Evolutionary conservation across 345 rosid genomes (phyloP).

Genomic region (Camelina hispida): DNA sequence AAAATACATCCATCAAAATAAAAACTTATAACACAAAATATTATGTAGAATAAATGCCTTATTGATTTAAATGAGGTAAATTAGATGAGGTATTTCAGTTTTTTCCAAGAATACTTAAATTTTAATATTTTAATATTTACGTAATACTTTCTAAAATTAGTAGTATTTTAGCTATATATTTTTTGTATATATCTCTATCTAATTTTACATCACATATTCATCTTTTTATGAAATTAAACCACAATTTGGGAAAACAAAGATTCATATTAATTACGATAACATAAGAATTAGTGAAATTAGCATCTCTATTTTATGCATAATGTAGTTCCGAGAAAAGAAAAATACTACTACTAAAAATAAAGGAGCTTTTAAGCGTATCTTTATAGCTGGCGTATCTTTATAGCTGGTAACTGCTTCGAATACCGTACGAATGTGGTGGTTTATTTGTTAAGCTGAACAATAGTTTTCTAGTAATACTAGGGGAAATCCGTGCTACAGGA

Average conservation of each 20-base stretch:
- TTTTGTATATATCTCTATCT: not conserved
- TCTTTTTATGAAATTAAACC: not conserved
- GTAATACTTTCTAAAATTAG: too few species aligned
- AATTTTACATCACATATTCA: not conserved
- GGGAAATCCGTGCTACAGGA: too few species aligned
- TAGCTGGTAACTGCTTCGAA: slow-evolving; percentile 6
- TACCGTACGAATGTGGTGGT: slow-evolving; percentile 18
- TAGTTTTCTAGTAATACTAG: not conserved
- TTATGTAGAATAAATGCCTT: too few species aligned
- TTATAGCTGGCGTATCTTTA: slow-evolving; percentile 6
- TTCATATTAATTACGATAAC: not conserved
- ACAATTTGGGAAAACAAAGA: not conserved
- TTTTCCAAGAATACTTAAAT: too few species aligned
- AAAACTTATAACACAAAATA: too few species aligned
- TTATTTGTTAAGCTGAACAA: not conserved
- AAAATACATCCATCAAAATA: too few species aligned
- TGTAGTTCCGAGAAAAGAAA: slow-evolving; percentile 7
- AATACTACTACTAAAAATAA: too few species aligned
- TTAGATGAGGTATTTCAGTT: too few species aligned
- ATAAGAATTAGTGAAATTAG: not conserved
- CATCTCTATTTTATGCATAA: not conserved
- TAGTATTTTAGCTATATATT: too few species aligned
- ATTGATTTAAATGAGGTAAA: too few species aligned
- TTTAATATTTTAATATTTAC: too few species aligned
- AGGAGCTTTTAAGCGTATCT: slow-evolving; percentile 9